These are phyloP conservation scores for Oehlia diaphana DNA, from an alignment of 192 early-diverging fungal species.

Conservation along the genomic window DNA sequence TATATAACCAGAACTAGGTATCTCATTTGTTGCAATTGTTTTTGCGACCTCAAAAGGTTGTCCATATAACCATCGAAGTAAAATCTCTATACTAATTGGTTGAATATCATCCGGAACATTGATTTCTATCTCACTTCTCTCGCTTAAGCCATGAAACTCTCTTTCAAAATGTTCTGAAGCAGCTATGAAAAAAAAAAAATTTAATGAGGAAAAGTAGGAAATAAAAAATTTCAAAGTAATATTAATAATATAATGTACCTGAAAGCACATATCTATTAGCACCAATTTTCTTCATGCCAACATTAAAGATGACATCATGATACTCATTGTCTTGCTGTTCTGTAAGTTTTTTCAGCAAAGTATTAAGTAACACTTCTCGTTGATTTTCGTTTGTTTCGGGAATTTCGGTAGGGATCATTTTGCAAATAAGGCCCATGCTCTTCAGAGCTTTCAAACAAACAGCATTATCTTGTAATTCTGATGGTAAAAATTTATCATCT, in stretches of 20 bases:
- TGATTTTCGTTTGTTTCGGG: background rate
- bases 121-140: too few relatives aligned
- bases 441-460: too few relatives aligned
- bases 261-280: slow-evolving; percentile 9
- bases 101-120: too few relatives aligned
- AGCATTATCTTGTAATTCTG: too few relatives aligned
- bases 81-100: too few relatives aligned
- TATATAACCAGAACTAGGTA: background rate
- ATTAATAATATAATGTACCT: background rate
- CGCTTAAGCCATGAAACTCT: too few relatives aligned
- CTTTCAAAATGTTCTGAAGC: background rate
- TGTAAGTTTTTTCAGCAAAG: background rate
- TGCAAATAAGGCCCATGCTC: too few relatives aligned
- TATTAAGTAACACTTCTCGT: background rate
- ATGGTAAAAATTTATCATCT: too few relatives aligned
- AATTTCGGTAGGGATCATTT: too few relatives aligned
- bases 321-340: background rate
- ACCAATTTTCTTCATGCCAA: background rate
- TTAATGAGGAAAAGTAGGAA: background rate
- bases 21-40: too few relatives aligned
- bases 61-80: too few relatives aligned
- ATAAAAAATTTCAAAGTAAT: background rate
- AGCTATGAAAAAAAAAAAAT: background rate
- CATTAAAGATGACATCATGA: slow-evolving; percentile 6
- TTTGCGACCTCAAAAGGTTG: too few relatives aligned